Conservation (phyloP, 306 rosid species). For the Quercus ilex region DNA sequence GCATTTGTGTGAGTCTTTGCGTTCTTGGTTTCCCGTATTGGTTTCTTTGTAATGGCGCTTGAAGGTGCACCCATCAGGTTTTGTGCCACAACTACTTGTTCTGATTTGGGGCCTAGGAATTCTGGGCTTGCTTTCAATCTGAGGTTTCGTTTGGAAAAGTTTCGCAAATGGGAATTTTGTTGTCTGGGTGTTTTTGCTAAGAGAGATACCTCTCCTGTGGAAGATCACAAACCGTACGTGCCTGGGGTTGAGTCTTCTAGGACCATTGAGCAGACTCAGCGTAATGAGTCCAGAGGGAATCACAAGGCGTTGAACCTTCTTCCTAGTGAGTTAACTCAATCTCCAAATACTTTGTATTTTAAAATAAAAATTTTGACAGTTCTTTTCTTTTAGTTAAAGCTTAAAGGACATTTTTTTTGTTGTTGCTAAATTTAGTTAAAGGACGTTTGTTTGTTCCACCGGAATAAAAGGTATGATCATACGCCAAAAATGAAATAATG, state of each 20-base stretch:
- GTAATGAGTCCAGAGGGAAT: conserved; percentile 30
- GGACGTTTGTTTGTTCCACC: neutral
- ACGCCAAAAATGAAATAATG: too few species aligned
- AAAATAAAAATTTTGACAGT: neutral
- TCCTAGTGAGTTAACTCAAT: conserved; percentile 61
- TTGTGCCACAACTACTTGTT: conserved; percentile 29
- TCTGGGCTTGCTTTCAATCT: conserved; percentile 29
- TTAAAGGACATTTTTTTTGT: neutral
- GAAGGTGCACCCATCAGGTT: conserved; percentile 35
- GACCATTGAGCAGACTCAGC: conserved; percentile 22
- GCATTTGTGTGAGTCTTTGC: conserved; percentile 14
- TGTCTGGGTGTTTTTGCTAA: conserved; percentile 41
- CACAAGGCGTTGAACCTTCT: conserved; percentile 65
- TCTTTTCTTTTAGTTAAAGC: neutral
- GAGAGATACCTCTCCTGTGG: conserved; percentile 60
- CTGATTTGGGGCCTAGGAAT: conserved; percentile 22
- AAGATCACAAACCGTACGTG: conserved; percentile 50
- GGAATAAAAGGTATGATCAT: neutral
- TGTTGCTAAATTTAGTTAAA: neutral
- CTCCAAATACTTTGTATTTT: neutral
- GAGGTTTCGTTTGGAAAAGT: conserved; percentile 32
- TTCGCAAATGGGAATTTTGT: conserved; percentile 50
- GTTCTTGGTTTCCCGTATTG: conserved; percentile 18
- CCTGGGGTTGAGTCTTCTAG: conserved; percentile 36
- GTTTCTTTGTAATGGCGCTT: conserved; percentile 51